These are phyloP conservation scores for Schizosaccharomyces lindneri DNA, from an alignment of 805 yeast species.

Conservation along the genomic window DNA sequence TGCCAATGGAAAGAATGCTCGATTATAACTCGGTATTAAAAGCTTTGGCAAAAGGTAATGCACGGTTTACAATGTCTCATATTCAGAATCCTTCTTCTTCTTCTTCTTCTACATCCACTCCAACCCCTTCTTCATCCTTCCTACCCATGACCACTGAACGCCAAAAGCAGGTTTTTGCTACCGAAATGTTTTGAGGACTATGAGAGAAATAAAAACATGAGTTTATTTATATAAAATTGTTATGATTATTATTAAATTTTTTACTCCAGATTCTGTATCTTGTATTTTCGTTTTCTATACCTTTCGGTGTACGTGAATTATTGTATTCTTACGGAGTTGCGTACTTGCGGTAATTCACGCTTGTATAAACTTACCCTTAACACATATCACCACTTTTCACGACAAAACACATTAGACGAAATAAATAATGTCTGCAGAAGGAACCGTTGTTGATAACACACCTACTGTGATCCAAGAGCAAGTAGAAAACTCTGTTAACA, in stretches of 20 bases:
- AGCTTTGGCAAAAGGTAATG: constrained; percentile 74
- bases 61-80: constrained; percentile 26
- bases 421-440: neutral
- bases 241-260: neutral
- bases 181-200: neutral
- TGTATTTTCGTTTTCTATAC: neutral
- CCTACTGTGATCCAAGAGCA: neutral
- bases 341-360: neutral
- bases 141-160: neutral
- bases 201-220: neutral
- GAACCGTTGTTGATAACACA: neutral
- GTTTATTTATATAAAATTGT: neutral
- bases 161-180: neutral
- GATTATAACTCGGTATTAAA: constrained; percentile 62
- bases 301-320: neutral
- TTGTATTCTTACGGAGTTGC: neutral
- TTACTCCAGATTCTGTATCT: neutral
- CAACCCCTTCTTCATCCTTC: neutral
- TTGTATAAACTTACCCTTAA: neutral
- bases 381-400: neutral
- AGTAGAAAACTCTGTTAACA: neutral
- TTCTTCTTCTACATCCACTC: neutral
- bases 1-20: constrained; percentile 73
- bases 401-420: neutral
- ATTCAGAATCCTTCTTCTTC: neutral